phyloP scores from a whole-genome alignment of 306 rosid genomes.

The Prunus davidiana region DNA sequence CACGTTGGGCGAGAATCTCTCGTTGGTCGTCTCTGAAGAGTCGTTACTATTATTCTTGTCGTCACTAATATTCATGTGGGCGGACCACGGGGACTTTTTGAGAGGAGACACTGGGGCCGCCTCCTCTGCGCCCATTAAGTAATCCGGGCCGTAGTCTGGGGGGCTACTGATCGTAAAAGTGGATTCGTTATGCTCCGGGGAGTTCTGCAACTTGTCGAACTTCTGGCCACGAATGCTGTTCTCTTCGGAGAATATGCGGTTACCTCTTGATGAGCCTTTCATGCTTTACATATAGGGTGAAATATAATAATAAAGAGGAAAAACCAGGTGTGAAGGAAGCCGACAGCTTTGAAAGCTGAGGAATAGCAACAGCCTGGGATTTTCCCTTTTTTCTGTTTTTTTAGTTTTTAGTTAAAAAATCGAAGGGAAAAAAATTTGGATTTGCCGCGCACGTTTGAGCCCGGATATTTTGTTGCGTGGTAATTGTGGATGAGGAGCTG shows the following conservation, averaged over 20 bases:
- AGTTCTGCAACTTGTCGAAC: slow-evolving; percentile 34
- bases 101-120: slow-evolving; percentile 40
- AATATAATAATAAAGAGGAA: slow-evolving; percentile 4
- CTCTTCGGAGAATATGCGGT: slow-evolving; percentile 38
- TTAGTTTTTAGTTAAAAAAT: neutral
- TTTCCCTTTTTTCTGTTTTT: neutral
- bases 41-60: neutral
- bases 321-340: slow-evolving; percentile 2
- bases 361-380: neutral
- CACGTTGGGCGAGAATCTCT: slow-evolving; percentile 16
- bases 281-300: neutral
- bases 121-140: slow-evolving; percentile 22
- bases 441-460: neutral
- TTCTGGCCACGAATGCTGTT: slow-evolving; percentile 22
- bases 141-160: slow-evolving; percentile 1
- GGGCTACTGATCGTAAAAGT: slow-evolving; percentile 1
- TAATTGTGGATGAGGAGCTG: neutral
- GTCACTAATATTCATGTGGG: slow-evolving; percentile 22
- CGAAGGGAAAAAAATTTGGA: neutral
- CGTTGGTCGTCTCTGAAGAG: neutral
- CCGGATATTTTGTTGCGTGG: neutral
- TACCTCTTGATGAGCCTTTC: slow-evolving; percentile 44
- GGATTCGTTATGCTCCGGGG: slow-evolving; percentile 14
- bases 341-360: neutral
- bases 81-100: slow-evolving; percentile 80